Evolutionary conservation across 345 rosid species (phyloP).

Genomic region (Citrus maxima): DNA sequence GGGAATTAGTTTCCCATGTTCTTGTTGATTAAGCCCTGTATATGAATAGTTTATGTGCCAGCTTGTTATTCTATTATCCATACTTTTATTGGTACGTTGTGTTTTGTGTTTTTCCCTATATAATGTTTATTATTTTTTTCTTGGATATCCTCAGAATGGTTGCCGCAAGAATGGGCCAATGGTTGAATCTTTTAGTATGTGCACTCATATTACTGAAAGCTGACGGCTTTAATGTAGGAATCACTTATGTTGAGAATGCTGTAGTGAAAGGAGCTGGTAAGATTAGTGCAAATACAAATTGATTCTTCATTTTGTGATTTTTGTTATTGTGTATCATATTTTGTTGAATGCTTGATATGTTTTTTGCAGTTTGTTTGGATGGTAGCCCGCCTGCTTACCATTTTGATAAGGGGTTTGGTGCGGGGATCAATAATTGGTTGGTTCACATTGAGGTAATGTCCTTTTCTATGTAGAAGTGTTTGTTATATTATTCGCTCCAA

Average conservation of each 20-base stretch:
- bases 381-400: slow-evolving; percentile 98
- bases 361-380: slow-evolving; percentile 82
- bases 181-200: slow-evolving; percentile 39
- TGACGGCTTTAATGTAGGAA: slow-evolving; percentile 48
- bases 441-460: slow-evolving; percentile 77
- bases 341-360: not conserved
- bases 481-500: not conserved
- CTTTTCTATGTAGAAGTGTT: not conserved
- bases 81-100: slow-evolving; percentile 3
- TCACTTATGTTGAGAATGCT: slow-evolving; percentile 59
- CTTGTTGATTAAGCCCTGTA: not conserved
- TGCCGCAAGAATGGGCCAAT: slow-evolving; percentile 39
- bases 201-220: slow-evolving; percentile 37
- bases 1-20: not conserved
- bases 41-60: not conserved
- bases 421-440: slow-evolving; percentile 81
- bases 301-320: not conserved
- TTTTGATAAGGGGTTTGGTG: slow-evolving; percentile 65
- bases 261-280: slow-evolving; percentile 86
- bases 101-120: not conserved
- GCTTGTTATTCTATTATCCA: not conserved
- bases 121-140: not conserved
- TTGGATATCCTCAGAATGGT: slow-evolving; percentile 55
- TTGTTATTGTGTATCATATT: not conserved
- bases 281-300: not conserved